These are phyloP conservation scores for Sphaerulina musiva DNA, from an alignment of 2,329 filamentous ascomycete genomes.

Conservation along the genomic window DNA sequence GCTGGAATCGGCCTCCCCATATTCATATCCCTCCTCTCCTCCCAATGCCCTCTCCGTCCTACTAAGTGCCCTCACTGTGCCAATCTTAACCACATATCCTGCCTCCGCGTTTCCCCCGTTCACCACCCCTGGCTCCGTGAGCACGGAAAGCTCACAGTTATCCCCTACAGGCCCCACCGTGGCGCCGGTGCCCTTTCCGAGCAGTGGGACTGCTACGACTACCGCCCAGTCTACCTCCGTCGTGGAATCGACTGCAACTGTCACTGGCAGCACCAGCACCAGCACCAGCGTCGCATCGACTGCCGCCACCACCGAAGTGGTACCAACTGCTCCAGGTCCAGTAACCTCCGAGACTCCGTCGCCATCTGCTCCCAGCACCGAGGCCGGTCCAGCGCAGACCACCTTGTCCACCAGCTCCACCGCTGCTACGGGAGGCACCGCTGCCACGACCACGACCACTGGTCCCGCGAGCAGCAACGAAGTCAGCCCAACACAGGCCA, in stretches of 20 bases:
- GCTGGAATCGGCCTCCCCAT: constrained; percentile 15
- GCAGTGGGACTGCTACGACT: constrained; percentile 5
- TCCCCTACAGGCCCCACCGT: constrained; percentile 15
- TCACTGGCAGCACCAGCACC: not conserved
- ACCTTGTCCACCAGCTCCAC: constrained; percentile 17
- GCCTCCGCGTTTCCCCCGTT: constrained; percentile 11
- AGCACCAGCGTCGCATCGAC: constrained; percentile 11
- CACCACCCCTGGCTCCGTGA: constrained; percentile 8
- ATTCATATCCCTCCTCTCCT: constrained; percentile 8
- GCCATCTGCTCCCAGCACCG: constrained; percentile 6
- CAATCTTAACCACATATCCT: constrained; percentile 5
- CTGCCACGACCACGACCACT: constrained; percentile 9
- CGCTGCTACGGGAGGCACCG: constrained; percentile 5
- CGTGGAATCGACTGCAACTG: constrained; percentile 13
- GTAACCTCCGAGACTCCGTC: constrained; percentile 8
- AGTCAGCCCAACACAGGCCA: constrained; percentile 8
- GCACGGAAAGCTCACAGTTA: constrained; percentile 19
- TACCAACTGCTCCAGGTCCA: constrained; percentile 10
- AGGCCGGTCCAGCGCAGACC: constrained; percentile 15
- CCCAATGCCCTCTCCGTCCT: constrained; percentile 21
- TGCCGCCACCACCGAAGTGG: constrained; percentile 9
- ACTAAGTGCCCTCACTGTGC: constrained; percentile 15
- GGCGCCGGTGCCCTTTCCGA: constrained; percentile 3
- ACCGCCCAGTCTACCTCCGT: constrained; percentile 9
- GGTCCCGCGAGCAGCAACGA: constrained; percentile 18